These are phyloP conservation scores for Candida ficus DNA, from an alignment of 805 yeast genomes.

Conservation along the genomic window DNA sequence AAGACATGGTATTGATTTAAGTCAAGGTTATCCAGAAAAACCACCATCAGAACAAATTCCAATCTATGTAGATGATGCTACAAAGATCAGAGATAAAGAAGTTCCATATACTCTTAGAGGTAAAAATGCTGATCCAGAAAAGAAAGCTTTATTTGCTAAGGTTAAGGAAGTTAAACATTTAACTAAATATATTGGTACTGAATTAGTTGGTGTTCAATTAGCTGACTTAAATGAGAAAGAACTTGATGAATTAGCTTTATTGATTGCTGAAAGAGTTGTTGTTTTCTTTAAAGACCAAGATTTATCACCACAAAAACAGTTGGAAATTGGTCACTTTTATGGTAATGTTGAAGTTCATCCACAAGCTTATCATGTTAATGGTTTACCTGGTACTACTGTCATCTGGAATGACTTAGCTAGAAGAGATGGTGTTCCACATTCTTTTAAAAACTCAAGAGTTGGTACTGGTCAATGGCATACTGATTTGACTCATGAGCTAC, in stretches of 20 bases:
- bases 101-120: slow-evolving; percentile 32
- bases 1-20: too few species aligned
- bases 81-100: slow-evolving; percentile 28
- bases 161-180: slow-evolving; percentile 36
- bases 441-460: too few species aligned
- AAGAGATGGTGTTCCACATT: too few species aligned
- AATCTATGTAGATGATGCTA: slow-evolving; percentile 36
- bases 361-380: slow-evolving; percentile 30
- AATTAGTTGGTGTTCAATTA: slow-evolving; percentile 41
- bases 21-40: slow-evolving; percentile 3
- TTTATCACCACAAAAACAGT: slow-evolving; percentile 37
- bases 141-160: slow-evolving; percentile 36
- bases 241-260: slow-evolving; percentile 41
- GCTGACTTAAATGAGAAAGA: slow-evolving; percentile 37
- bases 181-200: slow-evolving; percentile 45
- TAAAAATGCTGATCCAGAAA: slow-evolving; percentile 35
- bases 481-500: slow-evolving; percentile 49
- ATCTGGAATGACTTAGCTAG: slow-evolving; percentile 27
- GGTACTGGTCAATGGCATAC: slow-evolving; percentile 33
- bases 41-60: slow-evolving; percentile 35
- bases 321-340: slow-evolving; percentile 40
- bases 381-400: slow-evolving; percentile 34
- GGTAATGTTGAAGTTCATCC: slow-evolving; percentile 34
- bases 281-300: slow-evolving; percentile 47
- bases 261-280: slow-evolving; percentile 43